Percentiles rank a stretch among this genome's conserved stretches.
These are phyloP conservation scores for Apiospora phragmitis DNA, from an alignment of 2,329 filamentous ascomycete genomes.

Conservation along the genomic window DNA sequence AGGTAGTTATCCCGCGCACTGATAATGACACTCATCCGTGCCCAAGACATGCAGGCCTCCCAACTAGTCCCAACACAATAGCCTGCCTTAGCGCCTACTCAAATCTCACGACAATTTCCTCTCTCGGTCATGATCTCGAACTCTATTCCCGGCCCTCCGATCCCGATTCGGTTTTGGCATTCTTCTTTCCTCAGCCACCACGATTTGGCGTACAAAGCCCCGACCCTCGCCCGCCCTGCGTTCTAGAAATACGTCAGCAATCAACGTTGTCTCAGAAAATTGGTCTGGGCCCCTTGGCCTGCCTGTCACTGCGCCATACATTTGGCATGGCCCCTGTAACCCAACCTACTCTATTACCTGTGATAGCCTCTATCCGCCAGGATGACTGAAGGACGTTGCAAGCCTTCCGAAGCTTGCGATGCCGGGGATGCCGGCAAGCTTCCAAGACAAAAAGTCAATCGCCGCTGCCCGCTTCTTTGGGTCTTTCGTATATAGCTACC, in stretches of 20 bases:
- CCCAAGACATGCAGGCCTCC: background rate
- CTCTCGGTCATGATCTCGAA: background rate
- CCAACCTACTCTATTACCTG: background rate
- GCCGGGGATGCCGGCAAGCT: background rate
- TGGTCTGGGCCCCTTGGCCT: background rate
- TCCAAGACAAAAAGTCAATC: constrained; percentile 1
- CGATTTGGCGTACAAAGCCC: background rate
- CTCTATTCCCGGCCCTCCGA: background rate
- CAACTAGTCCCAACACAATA: background rate
- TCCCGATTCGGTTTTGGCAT: background rate
- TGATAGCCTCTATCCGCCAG: background rate
- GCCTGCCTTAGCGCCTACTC: background rate
- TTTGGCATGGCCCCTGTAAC: background rate
- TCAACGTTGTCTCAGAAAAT: background rate
- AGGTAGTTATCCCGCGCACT: background rate
- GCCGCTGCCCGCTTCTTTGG: background rate
- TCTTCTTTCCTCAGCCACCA: background rate
- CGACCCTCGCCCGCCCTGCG: background rate
- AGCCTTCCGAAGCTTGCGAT: background rate
- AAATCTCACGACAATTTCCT: constrained; percentile 1
- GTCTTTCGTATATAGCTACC: background rate
- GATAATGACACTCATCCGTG: background rate
- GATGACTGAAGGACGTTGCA: background rate
- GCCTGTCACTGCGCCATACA: background rate
- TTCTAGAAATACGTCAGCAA: background rate